Evolutionary conservation across 2,329 filamentous ascomycete genomes (phyloP), one percentile per base, ranked within the genome.

Genomic region (Myriosclerotinia scirpicola): DNA sequence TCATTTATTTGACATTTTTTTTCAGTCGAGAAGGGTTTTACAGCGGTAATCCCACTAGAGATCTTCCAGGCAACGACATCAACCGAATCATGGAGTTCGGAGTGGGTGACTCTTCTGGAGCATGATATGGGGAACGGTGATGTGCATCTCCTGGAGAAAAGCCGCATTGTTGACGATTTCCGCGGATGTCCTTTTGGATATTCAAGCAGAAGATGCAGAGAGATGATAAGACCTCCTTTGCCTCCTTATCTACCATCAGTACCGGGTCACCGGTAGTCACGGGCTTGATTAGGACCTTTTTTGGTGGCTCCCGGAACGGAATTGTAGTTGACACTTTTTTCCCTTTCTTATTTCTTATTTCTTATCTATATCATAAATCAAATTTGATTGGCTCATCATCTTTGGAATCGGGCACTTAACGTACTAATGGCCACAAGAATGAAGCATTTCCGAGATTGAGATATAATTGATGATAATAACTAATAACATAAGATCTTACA

Each of bases 371-470:
- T 20, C 1, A 59, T 38, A 5, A 5, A 4, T 40, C 26, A 11
- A 34, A 65, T 22, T 12, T 65, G 53, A 65, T 65, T 65, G 62
- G 62, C 17, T 26, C 40, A 65, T 7, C 7, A 34, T 34, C 6
- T 34, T 34, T 34, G 17, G 26, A 38, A 22, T 26, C 42, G 30
- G 30, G 34, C 53, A 58, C 62, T 42, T 34, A 50, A 30, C 44
- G 34, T 65, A 65, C 52, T 50, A 36, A 55, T 40, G 34, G 34
- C 40, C n/a, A 54, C 36, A 15, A 46, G 44, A 55, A 50, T 40
- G 40, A 48, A 54, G 65, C n/a, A 65, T 54, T 67, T 65, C 53
- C 54, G 54, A 38, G 26, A 34, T 68, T 54, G 20, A 60, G 44
- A 1, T 22, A 38, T 11, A 5, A 48, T 17, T 48, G 20, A 15